Conservation (phyloP, 2,329 filamentous ascomycete species). For the Stemphylium lycopersici region DNA sequence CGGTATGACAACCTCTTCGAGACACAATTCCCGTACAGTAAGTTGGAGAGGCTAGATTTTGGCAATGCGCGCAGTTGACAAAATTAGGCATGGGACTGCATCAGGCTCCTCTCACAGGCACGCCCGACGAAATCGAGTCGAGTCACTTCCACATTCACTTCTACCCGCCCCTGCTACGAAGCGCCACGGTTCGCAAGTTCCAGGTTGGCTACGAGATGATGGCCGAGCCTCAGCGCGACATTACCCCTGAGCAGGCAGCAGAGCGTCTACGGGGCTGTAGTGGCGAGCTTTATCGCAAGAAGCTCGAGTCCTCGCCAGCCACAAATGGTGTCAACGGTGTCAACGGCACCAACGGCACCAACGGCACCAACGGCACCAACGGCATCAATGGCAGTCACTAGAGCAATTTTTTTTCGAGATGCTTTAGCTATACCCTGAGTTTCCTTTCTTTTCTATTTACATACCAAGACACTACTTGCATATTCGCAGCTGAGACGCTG, state of each 20-base stretch:
- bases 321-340: conserved; percentile 28
- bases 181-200: conserved; percentile 94
- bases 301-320: conserved; percentile 19
- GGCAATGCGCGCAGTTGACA: conserved; percentile 10
- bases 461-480: not conserved
- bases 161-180: conserved; percentile 90
- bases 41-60: conserved; percentile 38
- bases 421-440: not conserved
- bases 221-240: conserved; percentile 97
- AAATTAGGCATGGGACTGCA: conserved; percentile 82
- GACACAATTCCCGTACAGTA: conserved; percentile 93
- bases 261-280: conserved; percentile 75
- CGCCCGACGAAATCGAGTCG: conserved; percentile 80
- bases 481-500: not conserved
- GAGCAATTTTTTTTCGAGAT: not conserved
- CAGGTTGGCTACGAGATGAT: conserved; percentile 95
- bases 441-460: not conserved
- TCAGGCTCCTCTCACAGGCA: conserved; percentile 86
- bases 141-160: conserved; percentile 98
- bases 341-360: conserved; percentile 23
- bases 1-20: conserved; percentile 97
- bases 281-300: conserved; percentile 83
- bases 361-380: conserved; percentile 27
- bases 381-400: conserved; percentile 13
- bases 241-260: conserved; percentile 95